Conservation (phyloP, 31 red algal genomes). For the Odonthalia washingtoniensis region DNA sequence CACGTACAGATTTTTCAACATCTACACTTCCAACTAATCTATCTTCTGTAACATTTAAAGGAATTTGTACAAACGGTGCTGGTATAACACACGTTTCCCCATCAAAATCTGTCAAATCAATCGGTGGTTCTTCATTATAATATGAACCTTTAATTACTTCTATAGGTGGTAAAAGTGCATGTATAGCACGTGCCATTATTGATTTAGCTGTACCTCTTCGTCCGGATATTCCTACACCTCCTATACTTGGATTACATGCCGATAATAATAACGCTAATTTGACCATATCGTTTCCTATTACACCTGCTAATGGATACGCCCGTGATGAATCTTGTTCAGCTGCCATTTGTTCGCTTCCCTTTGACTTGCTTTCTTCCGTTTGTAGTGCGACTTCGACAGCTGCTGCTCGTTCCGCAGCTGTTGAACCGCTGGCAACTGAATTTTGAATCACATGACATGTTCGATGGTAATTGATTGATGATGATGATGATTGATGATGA, state of each 20-base stretch:
- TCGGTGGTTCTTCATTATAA: conserved; percentile 77
- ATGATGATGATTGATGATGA: no score
- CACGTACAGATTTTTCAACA: conserved; percentile 75
- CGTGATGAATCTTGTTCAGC: background rate
- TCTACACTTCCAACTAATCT: conserved; percentile 91
- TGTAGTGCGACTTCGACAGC: background rate
- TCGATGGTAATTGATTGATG: no score
- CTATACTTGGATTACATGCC: conserved; percentile 81
- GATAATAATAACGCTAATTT: conserved; percentile 86
- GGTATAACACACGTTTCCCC: conserved; percentile 58
- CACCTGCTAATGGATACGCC: conserved; percentile 82
- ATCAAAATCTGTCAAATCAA: conserved; percentile 23
- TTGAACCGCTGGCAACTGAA: no score
- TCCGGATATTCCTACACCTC: conserved; percentile 81
- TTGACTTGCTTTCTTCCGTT: background rate
- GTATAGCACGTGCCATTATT: conserved; percentile 89
- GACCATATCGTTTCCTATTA: conserved; percentile 87
- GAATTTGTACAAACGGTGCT: conserved; percentile 95
- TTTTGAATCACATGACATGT: no score
- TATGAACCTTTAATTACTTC: conserved; percentile 80
- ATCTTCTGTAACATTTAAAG: conserved; percentile 93
- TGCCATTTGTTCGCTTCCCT: background rate
- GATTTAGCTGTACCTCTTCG: conserved; percentile 92
- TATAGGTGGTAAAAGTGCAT: conserved; percentile 88
- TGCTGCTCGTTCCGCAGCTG: background rate